Base-by-base conservation (phyloP, 2,329 filamentous ascomycete genomes). In the Stemphylium beticola region DNA sequence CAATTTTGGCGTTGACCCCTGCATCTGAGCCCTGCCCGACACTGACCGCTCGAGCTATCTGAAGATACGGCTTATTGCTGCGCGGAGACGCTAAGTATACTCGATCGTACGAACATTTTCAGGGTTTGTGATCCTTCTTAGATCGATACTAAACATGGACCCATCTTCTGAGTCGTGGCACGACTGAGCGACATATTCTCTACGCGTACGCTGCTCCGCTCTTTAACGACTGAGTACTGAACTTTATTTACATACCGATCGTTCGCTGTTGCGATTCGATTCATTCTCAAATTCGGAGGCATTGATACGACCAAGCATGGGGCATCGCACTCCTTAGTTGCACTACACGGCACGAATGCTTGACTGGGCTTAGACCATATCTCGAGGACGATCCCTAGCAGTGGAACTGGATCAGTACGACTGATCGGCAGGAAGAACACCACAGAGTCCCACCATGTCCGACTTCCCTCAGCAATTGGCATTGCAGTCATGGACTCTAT, bases 401-500 rank as follows among this genome's bases (percentile, higher is more conserved):
- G 12, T 14, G n/a, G 26, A 39, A 18, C n/a, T n/a, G 26, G 9
- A 37, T 9, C 20, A 12, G 18, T 14, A 36, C 36, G 5, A 24
- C 6, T 3, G 5, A 0, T 12, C 31, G 36, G 29, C 17, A 37
- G 20, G n/a, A 32, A 4, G 4, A 14, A 14, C 20, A 29, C 22
- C 15, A 15, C 20, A 24, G 31, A 32, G 10, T 14, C 15, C 20
- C 38, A 15, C 18, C 22, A 34, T 53, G 39, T 26, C 32, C 9
- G 57, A 57, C 9, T 69, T 72, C 18, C 58, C 62, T 46, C 46
- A 32, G 17, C 31, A 66, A 31, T 22, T 72, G 36, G 58, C 57
- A 7, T 53, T 39, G 17, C 57, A 71, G 22, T 71, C 68, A 56
- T 73, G 71, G 71, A 60, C 53, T 11, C 47, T 72, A 4, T 72